These are phyloP conservation scores for Globisporangium ultimum DNA, from an alignment of 352 stramenopile genomes.

Conservation along the genomic window DNA sequence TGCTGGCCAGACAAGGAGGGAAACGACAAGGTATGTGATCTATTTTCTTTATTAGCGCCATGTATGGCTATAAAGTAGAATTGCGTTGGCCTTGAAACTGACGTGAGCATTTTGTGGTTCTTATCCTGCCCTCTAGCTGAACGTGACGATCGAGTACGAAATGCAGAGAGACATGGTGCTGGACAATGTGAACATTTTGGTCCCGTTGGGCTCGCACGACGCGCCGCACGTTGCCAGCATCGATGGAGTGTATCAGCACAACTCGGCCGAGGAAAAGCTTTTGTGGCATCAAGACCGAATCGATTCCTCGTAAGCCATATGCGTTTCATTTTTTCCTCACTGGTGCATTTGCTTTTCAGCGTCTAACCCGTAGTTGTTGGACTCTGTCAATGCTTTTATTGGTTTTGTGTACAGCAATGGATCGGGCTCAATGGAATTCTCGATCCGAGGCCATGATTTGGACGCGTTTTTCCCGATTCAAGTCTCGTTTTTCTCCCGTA, in stretches of 20 bases:
- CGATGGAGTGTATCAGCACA: conserved; percentile 87
- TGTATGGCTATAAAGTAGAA: not conserved
- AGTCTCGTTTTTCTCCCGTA: conserved; percentile 89
- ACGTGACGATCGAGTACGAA: conserved; percentile 86
- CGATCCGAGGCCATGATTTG: conserved; percentile 72
- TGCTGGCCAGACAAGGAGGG: conserved; percentile 87
- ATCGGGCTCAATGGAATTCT: conserved; percentile 77
- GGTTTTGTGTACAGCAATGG: conserved; percentile 52
- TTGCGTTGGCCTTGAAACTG: not conserved
- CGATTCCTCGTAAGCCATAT: conserved; percentile 56
- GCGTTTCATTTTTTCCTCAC: not conserved
- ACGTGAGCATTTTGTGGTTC: not conserved
- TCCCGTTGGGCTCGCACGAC: conserved; percentile 70
- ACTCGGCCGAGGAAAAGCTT: conserved; percentile 58
- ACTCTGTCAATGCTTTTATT: conserved; percentile 12
- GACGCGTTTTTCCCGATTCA: conserved; percentile 86
- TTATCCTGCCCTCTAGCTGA: conserved; percentile 38
- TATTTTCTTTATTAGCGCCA: not conserved
- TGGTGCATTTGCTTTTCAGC: not conserved
- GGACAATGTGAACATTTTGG: conserved; percentile 86
- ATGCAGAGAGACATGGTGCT: conserved; percentile 86
- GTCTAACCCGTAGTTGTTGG: not conserved
- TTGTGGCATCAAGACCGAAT: conserved; percentile 85
- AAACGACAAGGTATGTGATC: conserved; percentile 53
- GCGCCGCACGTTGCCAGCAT: conserved; percentile 71